These are phyloP conservation scores for Fraxinus dipetala DNA, from an alignment of 305 asterid species.

Conservation along the genomic window DNA sequence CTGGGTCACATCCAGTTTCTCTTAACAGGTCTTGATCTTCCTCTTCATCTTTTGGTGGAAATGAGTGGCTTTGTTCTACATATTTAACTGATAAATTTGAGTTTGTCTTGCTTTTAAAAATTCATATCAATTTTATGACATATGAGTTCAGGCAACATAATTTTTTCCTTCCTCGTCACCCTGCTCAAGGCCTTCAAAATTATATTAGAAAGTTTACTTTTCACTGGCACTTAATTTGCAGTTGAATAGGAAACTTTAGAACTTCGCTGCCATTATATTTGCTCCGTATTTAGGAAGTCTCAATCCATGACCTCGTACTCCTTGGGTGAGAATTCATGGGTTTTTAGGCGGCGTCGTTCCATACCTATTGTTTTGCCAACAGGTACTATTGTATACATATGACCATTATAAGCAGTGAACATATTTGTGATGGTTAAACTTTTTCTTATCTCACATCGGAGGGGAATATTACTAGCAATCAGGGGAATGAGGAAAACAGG, in stretches of 20 bases:
- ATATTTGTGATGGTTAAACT: neutral
- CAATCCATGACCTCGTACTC: neutral
- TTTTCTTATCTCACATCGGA: neutral
- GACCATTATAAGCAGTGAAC: neutral
- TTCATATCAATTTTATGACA: neutral
- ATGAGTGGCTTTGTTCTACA: conserved; percentile 7
- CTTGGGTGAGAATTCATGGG: neutral
- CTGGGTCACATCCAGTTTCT: conserved; percentile 99
- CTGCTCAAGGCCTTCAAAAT: neutral
- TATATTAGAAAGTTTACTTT: neutral
- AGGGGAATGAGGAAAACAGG: neutral
- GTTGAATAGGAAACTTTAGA: neutral
- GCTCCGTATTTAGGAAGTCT: neutral
- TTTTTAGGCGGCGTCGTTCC: neutral
- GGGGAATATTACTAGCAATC: neutral
- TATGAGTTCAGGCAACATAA: neutral
- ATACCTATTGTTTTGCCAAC: neutral
- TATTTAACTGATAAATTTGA: conserved; percentile 7
- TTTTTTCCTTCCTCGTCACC: neutral
- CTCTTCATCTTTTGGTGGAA: conserved; percentile 15
- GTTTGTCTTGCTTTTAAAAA: neutral
- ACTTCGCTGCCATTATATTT: neutral
- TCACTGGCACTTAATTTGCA: neutral
- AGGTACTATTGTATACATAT: neutral
- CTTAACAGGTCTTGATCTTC: conserved; percentile 67